Conservation (phyloP, 2,329 filamentous ascomycete genomes). For the Fusarium luffae region DNA sequence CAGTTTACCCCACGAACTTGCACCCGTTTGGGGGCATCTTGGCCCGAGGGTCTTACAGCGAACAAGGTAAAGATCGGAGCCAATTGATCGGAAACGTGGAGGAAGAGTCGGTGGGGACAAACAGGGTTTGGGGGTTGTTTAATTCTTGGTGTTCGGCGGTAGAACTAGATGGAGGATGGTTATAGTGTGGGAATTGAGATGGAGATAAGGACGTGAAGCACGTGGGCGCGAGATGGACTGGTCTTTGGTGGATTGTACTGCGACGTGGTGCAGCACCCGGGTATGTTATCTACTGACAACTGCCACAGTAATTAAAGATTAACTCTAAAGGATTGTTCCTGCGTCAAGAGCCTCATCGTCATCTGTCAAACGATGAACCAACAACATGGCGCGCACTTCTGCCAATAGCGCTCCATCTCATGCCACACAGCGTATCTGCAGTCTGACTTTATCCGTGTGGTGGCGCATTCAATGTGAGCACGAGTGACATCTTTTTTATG, state of each 20-base stretch:
- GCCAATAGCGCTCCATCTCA: not conserved
- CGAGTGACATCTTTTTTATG: too few species aligned
- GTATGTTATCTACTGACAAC: too few species aligned
- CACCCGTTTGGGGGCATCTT: conserved; percentile 26
- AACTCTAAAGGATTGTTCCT: not conserved
- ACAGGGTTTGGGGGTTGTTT: conserved; percentile 4
- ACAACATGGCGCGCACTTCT: not conserved
- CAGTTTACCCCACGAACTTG: conserved; percentile 1
- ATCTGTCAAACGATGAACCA: not conserved
- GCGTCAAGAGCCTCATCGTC: not conserved
- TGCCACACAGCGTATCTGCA: not conserved
- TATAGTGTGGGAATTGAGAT: not conserved
- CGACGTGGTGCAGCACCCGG: too few species aligned
- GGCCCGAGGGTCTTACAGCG: conserved; percentile 11
- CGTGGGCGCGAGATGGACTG: not conserved
- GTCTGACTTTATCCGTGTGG: not conserved
- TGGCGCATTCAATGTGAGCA: not conserved
- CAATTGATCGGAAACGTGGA: conserved; percentile 49
- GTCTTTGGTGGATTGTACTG: too few species aligned
- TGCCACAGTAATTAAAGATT: not conserved
- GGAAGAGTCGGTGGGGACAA: conserved; percentile 24
- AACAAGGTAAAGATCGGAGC: conserved; percentile 33
- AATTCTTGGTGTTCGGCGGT: conserved; percentile 28
- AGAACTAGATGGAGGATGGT: too few species aligned
- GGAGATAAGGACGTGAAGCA: not conserved